These are phyloP conservation scores for Prosopis cineraria DNA, from an alignment of 306 rosid species.

Conservation along the genomic window DNA sequence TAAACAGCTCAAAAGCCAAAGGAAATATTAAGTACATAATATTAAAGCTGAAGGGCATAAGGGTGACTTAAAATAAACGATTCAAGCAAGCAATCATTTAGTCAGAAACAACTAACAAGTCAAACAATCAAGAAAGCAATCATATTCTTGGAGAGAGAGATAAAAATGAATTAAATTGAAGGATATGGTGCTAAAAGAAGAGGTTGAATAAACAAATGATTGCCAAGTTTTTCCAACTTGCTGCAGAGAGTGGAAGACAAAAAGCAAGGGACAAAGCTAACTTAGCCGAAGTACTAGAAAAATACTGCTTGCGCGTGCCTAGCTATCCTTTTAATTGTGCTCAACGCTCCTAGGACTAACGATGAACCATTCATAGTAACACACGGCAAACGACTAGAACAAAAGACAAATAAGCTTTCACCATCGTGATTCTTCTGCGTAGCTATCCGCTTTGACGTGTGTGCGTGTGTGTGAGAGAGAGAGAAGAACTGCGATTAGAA, in stretches of 20 bases:
- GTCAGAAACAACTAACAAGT: not conserved
- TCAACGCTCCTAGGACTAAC: not conserved
- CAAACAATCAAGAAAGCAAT: not conserved
- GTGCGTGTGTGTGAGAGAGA: not conserved
- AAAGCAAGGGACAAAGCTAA: conserved; percentile 9
- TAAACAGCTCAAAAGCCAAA: not conserved
- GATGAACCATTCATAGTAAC: not conserved
- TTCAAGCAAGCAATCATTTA: conserved; percentile 1
- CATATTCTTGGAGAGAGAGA: not conserved
- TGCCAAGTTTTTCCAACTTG: not conserved
- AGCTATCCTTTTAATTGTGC: not conserved
- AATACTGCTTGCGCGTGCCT: conserved; percentile 1
- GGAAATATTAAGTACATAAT: not conserved
- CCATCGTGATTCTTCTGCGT: not conserved
- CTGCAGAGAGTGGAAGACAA: not conserved
- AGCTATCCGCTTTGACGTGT: no score
- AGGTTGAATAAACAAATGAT: not conserved
- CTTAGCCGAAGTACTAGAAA: not conserved
- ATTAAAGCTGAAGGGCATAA: conserved; percentile 20
- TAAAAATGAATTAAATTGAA: not conserved
- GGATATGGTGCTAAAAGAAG: not conserved
- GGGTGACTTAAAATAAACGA: not conserved
- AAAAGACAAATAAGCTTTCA: conserved; percentile 14
- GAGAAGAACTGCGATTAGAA: conserved; percentile 18
- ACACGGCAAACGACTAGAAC: not conserved